Percentiles rank a stretch among this genome's conserved stretches.
Conservation (phyloP, 2,329 filamentous ascomycete species). For the Aspergillus latus region DNA sequence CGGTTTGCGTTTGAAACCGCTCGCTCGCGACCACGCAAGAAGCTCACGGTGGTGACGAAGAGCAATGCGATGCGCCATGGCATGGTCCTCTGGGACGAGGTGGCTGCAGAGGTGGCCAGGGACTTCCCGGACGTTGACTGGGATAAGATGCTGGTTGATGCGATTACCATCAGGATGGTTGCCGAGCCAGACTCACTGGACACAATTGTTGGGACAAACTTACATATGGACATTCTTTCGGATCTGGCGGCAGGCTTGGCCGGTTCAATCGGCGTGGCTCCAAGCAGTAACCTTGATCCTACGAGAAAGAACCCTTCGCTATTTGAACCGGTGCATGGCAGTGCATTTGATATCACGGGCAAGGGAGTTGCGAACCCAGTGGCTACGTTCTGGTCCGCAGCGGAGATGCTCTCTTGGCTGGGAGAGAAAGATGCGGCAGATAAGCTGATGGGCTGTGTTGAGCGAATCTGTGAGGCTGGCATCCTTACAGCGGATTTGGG, state of each 20-base stretch:
- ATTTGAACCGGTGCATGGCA: constrained; percentile 65
- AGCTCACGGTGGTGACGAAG: constrained; percentile 57
- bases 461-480: constrained; percentile 56
- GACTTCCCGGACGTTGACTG: constrained; percentile 53
- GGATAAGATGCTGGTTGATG: constrained; percentile 59
- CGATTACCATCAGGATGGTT: constrained; percentile 58
- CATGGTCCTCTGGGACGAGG: constrained; percentile 59
- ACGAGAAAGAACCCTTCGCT: constrained; percentile 59
- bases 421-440: constrained; percentile 58
- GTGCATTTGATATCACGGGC: constrained; percentile 63
- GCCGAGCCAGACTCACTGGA: constrained; percentile 51
- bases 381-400: constrained; percentile 67
- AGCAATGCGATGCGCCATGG: constrained; percentile 57
- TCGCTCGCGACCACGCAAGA: constrained; percentile 47
- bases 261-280: constrained; percentile 69
- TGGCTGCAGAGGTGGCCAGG: constrained; percentile 48
- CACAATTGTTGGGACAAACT: constrained; percentile 56
- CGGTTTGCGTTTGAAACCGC: constrained; percentile 56
- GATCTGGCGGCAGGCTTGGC: constrained; percentile 68
- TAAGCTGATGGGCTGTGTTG: constrained; percentile 58
- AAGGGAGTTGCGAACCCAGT: constrained; percentile 62
- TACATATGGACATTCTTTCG: constrained; percentile 65
- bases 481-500: constrained; percentile 61
- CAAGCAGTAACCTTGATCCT: constrained; percentile 67
- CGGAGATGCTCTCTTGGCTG: constrained; percentile 65